Conservation (phyloP, 2,329 filamentous ascomycete species). For the Bertia moriformis region DNA sequence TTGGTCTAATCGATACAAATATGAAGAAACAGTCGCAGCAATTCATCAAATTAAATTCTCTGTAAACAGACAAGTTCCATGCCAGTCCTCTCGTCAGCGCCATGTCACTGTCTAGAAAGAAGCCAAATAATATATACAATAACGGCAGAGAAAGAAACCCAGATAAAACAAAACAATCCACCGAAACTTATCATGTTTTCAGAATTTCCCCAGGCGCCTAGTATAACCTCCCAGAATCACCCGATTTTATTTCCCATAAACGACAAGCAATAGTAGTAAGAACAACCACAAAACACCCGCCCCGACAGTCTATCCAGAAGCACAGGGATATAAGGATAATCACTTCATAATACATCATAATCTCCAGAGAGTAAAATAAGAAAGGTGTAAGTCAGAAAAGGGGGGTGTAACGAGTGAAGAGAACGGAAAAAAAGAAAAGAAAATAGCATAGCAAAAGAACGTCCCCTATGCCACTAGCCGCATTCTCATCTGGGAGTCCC, state of each 20-base stretch:
- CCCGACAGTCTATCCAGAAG: constrained; percentile 1
- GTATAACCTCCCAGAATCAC: neutral
- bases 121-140: neutral
- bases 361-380: too few relatives aligned
- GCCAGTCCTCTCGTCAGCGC: too few relatives aligned
- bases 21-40: too few relatives aligned
- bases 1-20: too few relatives aligned
- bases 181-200: neutral
- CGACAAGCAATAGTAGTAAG: too few relatives aligned
- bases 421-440: neutral
- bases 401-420: neutral
- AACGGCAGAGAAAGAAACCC: neutral
- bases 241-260: neutral
- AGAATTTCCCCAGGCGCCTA: neutral
- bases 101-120: too few relatives aligned
- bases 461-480: constrained; percentile 3
- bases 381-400: too few relatives aligned
- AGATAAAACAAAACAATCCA: neutral
- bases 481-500: constrained; percentile 15
- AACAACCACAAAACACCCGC: neutral
- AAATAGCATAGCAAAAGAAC: constrained; percentile 6
- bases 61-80: too few relatives aligned
- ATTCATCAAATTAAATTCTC: too few relatives aligned
- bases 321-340: neutral
- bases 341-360: too few relatives aligned